Evolutionary conservation across 495 filamentous ascomycete genomes (phyloP), one percentile per base, ranked within the genome.

Genomic region (Patellaria atrata): DNA sequence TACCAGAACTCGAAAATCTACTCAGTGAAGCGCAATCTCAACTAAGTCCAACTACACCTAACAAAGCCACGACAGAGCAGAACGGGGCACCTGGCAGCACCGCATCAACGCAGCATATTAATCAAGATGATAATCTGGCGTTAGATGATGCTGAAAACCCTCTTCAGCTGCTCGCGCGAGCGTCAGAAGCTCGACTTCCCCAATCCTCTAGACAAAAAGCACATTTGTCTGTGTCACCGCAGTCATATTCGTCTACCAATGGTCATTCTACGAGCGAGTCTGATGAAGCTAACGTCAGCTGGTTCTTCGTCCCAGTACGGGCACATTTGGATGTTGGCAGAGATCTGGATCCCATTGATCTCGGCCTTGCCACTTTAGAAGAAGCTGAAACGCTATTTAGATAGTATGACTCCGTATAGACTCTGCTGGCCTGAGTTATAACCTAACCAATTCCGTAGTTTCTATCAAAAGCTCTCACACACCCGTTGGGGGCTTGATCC

Each of bases 111-210:
- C 11, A 20, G 13, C 33, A 12, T 13, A 14, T 56, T 28, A 25
- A 13, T 37, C 40, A 20, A 37, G 40, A 43, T 18, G 40, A 43
- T 27, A 33, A 61, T 23, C 59, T 79, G 9, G 67, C 70, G 16
- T 49, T 82, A 4, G 76, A 79, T 40, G 76, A 80, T 55, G 76
- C 76, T 12, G 77, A 82, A 44, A 82, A 82, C 38, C 77, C 77
- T 0, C 54, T 82, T 7, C 76, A 82, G 46, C 52, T 82, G 1
- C 64, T 82, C 14, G 77, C 77, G 2, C 61, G 75, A 13, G 76
- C 77, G 0, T 79, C 76, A 4, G 75, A 82, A 50, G 60, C 79
- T 22, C 68, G 75, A 32, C 58, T 73, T 6, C 71, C 68, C 3
- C 67, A 70, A 20, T 20, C 40, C 55, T 14, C 7, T n/a, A n/a